A percentile compares a stretch with the other conserved stretches of the same genome.
Evolutionary conservation across 345 rosid genomes (phyloP).

Genomic region (Salix udensis): DNA sequence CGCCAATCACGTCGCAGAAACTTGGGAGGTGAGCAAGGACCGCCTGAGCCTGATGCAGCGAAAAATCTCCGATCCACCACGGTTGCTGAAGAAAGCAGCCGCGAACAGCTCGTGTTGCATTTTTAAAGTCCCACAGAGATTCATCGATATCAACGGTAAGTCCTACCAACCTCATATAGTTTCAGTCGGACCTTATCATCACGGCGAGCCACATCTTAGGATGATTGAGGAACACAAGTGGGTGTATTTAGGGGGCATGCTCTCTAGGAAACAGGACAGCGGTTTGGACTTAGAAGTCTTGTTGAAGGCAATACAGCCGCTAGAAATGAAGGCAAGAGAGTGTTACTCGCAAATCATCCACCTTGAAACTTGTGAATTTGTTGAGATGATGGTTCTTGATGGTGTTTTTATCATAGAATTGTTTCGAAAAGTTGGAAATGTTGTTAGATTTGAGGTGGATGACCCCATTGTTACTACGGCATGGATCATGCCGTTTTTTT

Average conservation of each 20-base stretch:
- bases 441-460: conserved; percentile 37
- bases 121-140: conserved; percentile 41
- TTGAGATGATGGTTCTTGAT: conserved; percentile 74
- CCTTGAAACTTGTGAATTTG: conserved; percentile 39
- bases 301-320: conserved; percentile 34
- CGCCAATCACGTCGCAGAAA: conserved; percentile 6
- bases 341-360: conserved; percentile 58
- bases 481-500: conserved; percentile 71
- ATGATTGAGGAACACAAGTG: conserved; percentile 89
- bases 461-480: conserved; percentile 70
- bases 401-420: conserved; percentile 59
- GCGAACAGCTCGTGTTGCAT: conserved; percentile 44
- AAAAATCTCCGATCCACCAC: conserved; percentile 44
- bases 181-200: conserved; percentile 75
- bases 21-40: conserved; percentile 33
- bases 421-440: conserved; percentile 46
- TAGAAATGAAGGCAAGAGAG: conserved; percentile 52
- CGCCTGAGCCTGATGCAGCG: conserved; percentile 33
- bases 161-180: conserved; percentile 64
- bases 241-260: conserved; percentile 51
- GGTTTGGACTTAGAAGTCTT: conserved; percentile 41
- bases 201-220: conserved; percentile 34
- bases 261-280: conserved; percentile 29
- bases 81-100: conserved; percentile 34
- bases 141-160: conserved; percentile 49